Conservation (phyloP, 768 basidiomycete species). For the Phylloporus arenicola region DNA sequence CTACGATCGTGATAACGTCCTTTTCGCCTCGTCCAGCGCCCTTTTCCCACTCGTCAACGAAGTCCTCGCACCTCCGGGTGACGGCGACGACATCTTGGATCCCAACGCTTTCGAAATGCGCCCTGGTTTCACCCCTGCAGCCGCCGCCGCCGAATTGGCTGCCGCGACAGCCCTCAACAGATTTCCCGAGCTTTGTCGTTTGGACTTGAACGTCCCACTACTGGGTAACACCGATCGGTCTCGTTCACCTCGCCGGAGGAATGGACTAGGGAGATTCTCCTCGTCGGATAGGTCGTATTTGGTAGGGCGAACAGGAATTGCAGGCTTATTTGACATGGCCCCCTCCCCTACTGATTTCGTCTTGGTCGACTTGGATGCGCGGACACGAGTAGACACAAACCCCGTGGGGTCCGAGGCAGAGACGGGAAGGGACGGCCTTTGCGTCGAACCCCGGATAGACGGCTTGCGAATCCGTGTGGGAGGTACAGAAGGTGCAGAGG, state of each 20-base stretch:
- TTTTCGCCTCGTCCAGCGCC: constrained; percentile 45
- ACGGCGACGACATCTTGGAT: constrained; percentile 9
- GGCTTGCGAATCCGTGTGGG: constrained; percentile 52
- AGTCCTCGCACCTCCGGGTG: constrained; percentile 29
- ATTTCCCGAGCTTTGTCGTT: constrained; percentile 48
- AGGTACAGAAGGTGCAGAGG: constrained; percentile 24
- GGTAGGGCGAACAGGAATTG: constrained; percentile 27
- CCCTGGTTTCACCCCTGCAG: constrained; percentile 18
- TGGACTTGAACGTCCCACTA: constrained; percentile 21
- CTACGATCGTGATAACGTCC: constrained; percentile 11
- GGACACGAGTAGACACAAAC: constrained; percentile 18
- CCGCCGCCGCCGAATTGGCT: constrained; percentile 39
- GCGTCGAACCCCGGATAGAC: constrained; percentile 44
- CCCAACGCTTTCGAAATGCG: constrained; percentile 6
- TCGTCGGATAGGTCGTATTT: constrained; percentile 71
- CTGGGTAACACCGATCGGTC: constrained; percentile 18
- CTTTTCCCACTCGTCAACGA: constrained; percentile 43
- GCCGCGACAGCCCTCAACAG: constrained; percentile 56
- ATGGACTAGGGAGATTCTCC: constrained; percentile 82
- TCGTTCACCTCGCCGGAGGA: constrained; percentile 55
- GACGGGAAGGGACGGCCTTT: constrained; percentile 32
- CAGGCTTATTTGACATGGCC: constrained; percentile 7
- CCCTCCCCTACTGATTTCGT: constrained; percentile 5
- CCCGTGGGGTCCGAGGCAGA: constrained; percentile 40
- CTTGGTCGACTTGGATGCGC: constrained; percentile 15